A percentile compares a stretch with the other conserved stretches of the same genome.
Evolutionary conservation across 2,329 filamentous ascomycete species (phyloP).

Genomic region (Xylaria digitata): DNA sequence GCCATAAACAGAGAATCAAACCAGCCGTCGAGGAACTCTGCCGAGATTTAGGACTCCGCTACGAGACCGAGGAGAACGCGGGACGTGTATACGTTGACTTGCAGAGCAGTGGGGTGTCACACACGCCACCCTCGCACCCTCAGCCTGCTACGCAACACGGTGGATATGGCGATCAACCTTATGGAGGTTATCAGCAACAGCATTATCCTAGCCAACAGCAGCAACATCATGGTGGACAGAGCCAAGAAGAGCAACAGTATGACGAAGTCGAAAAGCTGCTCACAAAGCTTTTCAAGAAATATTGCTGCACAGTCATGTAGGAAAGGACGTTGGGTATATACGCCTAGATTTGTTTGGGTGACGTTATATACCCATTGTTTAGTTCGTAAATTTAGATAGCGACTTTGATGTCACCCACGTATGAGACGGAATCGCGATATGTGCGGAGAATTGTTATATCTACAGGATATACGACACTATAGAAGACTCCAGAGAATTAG

Average conservation of each 20-base stretch:
- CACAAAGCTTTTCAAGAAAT: conserved; percentile 32
- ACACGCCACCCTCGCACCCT: conserved; percentile 58
- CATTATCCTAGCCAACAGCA: conserved; percentile 55
- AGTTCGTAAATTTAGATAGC: not conserved
- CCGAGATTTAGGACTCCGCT: conserved; percentile 83
- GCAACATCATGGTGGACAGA: conserved; percentile 37
- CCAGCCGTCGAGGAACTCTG: conserved; percentile 93
- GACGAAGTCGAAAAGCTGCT: conserved; percentile 29
- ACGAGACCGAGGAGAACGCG: conserved; percentile 84
- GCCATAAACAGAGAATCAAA: conserved; percentile 92
- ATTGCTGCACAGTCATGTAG: conserved; percentile 34
- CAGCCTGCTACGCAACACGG: conserved; percentile 47
- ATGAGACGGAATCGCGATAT: too few species aligned
- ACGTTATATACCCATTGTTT: not conserved
- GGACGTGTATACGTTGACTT: conserved; percentile 91
- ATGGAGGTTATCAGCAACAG: conserved; percentile 54
- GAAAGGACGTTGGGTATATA: not conserved
- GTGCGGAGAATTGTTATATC: too few species aligned
- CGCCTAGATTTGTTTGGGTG: not conserved
- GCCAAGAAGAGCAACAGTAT: conserved; percentile 19
- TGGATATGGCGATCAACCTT: conserved; percentile 38
- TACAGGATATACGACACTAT: too few species aligned
- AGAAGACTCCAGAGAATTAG: too few species aligned
- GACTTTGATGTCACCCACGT: not conserved
- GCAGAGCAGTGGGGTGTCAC: conserved; percentile 72